These are phyloP conservation scores for Boehmeria nivea DNA, from an alignment of 306 rosid genomes.

Conservation along the genomic window DNA sequence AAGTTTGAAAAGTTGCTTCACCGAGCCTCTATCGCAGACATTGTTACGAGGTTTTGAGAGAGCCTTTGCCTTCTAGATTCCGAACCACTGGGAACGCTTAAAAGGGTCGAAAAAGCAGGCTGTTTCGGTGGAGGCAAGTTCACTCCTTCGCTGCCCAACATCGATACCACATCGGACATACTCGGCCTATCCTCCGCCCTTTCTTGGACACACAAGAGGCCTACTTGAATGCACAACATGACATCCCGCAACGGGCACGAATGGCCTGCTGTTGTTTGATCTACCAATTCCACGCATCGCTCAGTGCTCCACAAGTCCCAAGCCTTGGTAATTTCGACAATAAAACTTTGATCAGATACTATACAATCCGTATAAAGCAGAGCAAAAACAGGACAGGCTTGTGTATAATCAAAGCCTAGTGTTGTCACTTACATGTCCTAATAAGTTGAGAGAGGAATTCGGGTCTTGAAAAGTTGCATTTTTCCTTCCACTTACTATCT, in stretches of 20 bases:
- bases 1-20: too few species aligned
- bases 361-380: background rate
- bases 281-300: conserved; percentile 7
- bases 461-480: conserved; percentile 8
- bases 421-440: conserved; percentile 15
- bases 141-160: too few species aligned
- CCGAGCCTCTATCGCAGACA: too few species aligned
- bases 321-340: conserved; percentile 3
- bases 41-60: too few species aligned
- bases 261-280: conserved; percentile 5
- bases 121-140: too few species aligned
- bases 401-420: background rate
- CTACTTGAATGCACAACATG: conserved; percentile 11
- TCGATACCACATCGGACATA: too few species aligned
- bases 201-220: too few species aligned
- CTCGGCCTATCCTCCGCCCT: too few species aligned
- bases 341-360: background rate
- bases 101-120: too few species aligned
- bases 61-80: too few species aligned
- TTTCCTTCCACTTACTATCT: too few species aligned
- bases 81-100: too few species aligned
- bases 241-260: background rate
- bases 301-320: conserved; percentile 16
- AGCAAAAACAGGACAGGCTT: background rate
- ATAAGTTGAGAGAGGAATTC: conserved; percentile 13